Conservation (phyloP, 2,329 filamentous ascomycete genomes). For the Tolypocladium inflatum region DNA sequence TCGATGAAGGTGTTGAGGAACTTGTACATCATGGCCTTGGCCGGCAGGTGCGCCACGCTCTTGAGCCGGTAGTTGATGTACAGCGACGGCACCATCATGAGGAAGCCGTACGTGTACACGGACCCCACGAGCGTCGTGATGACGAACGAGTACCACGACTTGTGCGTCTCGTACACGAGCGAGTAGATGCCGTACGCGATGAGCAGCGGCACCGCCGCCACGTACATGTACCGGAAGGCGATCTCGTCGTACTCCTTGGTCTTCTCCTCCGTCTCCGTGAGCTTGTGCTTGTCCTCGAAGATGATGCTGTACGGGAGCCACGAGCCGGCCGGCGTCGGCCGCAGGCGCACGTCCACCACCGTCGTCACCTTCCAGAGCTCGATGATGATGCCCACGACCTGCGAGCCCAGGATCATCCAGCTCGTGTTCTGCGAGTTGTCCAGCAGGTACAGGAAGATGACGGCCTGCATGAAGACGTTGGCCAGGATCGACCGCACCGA, state of each 20-base stretch:
- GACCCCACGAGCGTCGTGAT: slow-evolving; percentile 92
- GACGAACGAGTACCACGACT: slow-evolving; percentile 95
- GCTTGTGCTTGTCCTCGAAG: slow-evolving; percentile 95
- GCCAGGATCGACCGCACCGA: slow-evolving; percentile 92
- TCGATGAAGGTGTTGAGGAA: slow-evolving; percentile 99
- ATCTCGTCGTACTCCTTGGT: slow-evolving; percentile 98
- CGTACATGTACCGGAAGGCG: slow-evolving; percentile 95
- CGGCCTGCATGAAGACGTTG: slow-evolving; percentile 93
- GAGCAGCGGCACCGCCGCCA: slow-evolving; percentile 79
- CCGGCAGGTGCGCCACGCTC: slow-evolving; percentile 93
- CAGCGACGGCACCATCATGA: slow-evolving; percentile 96
- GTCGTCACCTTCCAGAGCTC: slow-evolving; percentile 94
- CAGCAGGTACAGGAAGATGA: slow-evolving; percentile 94
- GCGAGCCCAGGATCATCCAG: slow-evolving; percentile 96
- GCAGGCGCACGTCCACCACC: slow-evolving; percentile 77
- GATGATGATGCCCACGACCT: slow-evolving; percentile 68
- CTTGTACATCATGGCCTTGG: slow-evolving; percentile 94
- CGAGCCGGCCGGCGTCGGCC: slow-evolving; percentile 57
- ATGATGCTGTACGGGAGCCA: slow-evolving; percentile 68
- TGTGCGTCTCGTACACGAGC: slow-evolving; percentile 85
- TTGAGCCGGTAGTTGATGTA: slow-evolving; percentile 99
- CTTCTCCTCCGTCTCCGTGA: slow-evolving; percentile 92
- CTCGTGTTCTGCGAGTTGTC: slow-evolving; percentile 97
- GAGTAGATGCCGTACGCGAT: slow-evolving; percentile 87
- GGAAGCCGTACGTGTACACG: slow-evolving; percentile 95